These are phyloP conservation scores for Sclerotinia subarctica DNA, from an alignment of 2,329 filamentous ascomycete genomes.

Conservation along the genomic window DNA sequence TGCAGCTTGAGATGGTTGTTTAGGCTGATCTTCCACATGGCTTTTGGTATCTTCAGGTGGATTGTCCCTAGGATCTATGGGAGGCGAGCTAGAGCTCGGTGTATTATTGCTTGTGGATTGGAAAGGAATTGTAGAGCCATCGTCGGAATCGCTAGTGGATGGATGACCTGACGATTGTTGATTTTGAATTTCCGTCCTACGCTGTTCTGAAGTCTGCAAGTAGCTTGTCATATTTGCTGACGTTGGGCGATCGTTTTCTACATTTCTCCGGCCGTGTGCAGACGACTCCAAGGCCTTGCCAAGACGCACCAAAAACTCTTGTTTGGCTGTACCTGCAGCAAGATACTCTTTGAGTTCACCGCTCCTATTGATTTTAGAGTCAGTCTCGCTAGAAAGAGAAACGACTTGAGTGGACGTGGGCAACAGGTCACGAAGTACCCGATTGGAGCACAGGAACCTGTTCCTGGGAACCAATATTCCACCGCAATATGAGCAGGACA, in stretches of 20 bases:
- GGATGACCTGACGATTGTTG: not conserved
- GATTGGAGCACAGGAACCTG: not conserved
- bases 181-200: slow-evolving; percentile 1
- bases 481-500: not conserved
- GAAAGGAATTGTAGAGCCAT: not conserved
- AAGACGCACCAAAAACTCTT: slow-evolving; percentile 63
- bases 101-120: not conserved
- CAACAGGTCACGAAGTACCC: not conserved
- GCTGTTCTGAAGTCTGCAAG: not conserved
- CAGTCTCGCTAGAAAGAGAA: not conserved
- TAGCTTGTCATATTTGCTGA: not conserved
- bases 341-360: slow-evolving; percentile 77
- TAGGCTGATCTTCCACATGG: not conserved
- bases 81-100: not conserved
- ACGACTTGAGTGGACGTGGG: not conserved
- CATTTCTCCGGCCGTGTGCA: not conserved
- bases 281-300: slow-evolving; percentile 39
- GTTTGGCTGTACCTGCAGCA: slow-evolving; percentile 57
- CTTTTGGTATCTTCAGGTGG: not conserved
- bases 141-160: not conserved
- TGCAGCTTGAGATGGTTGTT: slow-evolving; percentile 22
- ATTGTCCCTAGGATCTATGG: not conserved
- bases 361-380: slow-evolving; percentile 48
- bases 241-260: not conserved
- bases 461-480: not conserved